Base-by-base conservation (phyloP, 2,329 filamentous ascomycete species). In the Uncinocarpus reesii region DNA sequence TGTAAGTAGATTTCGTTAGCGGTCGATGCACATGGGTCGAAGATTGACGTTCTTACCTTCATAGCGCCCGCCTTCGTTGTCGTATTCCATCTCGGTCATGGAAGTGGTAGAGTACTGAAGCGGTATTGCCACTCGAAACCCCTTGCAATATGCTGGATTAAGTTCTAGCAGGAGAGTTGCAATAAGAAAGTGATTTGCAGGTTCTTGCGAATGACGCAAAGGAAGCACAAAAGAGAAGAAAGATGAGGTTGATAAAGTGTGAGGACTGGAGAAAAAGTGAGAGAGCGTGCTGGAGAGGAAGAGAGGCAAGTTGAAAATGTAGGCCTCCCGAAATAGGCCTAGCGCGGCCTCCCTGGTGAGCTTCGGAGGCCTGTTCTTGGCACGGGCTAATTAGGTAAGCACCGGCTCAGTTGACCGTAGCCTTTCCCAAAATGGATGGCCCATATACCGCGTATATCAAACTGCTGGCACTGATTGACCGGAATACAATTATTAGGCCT, bases 31-130 rank as follows among this genome's bases (percentile, higher is more conserved):
- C n/a, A n/a, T n/a, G n/a, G n/a, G n/a, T n/a, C n/a, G n/a, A n/a
- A 51, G 54, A 54, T 24, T 23, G 15, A 35, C 2, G 55, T 42
- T 66, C 71, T 60, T 74, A 83, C 80, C 80, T 54, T 82, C 79
- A 65, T 81, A 84, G 60, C 72, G 73, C 68, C 77, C 77, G 64
- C 75, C 75, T 55, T 82, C 79, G 59, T 75, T 75, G 62, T 83
- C 79, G 71, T 80, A 83, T 58, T 84, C 80, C 71, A 79, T 76
- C 58, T 69, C 52, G 56, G 68, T 64, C 21, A 53, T 51, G 49
- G 46, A 52, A 51, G 44, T 53, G 29, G 23, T 18, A 43, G 41
- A 40, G 37, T 23, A 23, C 15, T n/a, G 7, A 24, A 38, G 16
- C 10, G 26, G 47, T 18, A 10, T 42, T 42, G 47, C 38, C 47